phyloP scores from a whole-genome alignment of 495 filamentous ascomycete genomes.

The Xylaria acuta region DNA sequence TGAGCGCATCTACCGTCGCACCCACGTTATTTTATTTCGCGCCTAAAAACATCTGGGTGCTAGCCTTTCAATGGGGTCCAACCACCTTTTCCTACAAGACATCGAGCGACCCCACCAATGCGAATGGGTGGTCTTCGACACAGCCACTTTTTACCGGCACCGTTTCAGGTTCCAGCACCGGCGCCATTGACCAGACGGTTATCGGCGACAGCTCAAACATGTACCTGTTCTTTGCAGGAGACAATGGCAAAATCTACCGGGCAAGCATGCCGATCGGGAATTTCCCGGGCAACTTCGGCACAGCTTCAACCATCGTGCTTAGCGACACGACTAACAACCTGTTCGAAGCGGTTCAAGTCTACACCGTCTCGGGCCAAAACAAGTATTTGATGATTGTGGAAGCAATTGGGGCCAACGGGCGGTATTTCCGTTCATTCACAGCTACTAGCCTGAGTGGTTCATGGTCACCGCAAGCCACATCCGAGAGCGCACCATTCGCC shows the following conservation, averaged over 20 bases:
- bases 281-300: slow-evolving; percentile 67
- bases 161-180: slow-evolving; percentile 56
- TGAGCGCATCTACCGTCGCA: slow-evolving; percentile 59
- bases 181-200: slow-evolving; percentile 64
- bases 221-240: slow-evolving; percentile 71
- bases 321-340: slow-evolving; percentile 60
- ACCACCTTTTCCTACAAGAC: slow-evolving; percentile 65
- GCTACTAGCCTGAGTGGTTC: slow-evolving; percentile 57
- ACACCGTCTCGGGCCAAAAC: slow-evolving; percentile 59
- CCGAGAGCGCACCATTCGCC: slow-evolving; percentile 62
- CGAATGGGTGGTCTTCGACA: slow-evolving; percentile 60
- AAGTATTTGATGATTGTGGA: slow-evolving; percentile 70
- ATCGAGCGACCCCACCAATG: slow-evolving; percentile 61
- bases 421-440: slow-evolving; percentile 71
- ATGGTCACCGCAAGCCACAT: slow-evolving; percentile 61
- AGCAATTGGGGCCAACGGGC: slow-evolving; percentile 59
- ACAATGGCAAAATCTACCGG: slow-evolving; percentile 70
- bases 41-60: slow-evolving; percentile 65
- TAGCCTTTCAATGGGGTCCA: slow-evolving; percentile 67
- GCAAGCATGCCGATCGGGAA: slow-evolving; percentile 62
- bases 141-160: slow-evolving; percentile 62
- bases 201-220: slow-evolving; percentile 64
- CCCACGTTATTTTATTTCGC: slow-evolving; percentile 67
- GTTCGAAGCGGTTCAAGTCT: slow-evolving; percentile 70
- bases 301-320: slow-evolving; percentile 52